phyloP scores from a whole-genome alignment of 140 eudicot genomes.

The Senecio squalidus region DNA sequence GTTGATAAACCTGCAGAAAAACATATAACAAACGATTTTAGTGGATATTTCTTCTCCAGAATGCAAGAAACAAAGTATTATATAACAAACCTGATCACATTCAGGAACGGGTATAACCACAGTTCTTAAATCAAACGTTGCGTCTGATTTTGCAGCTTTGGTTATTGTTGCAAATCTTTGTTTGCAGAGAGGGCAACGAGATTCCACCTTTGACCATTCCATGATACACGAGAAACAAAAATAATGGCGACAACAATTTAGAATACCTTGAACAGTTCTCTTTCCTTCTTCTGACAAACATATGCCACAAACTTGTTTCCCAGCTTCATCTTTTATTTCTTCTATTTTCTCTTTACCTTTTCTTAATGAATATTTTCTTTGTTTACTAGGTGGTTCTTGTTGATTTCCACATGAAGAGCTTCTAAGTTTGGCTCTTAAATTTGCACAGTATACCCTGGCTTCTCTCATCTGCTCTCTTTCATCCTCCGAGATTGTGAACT shows the following conservation, averaged over 20 bases:
- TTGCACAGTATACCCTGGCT: constrained; percentile 51
- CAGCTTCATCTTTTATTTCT: constrained; percentile 45
- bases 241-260: constrained; percentile 81
- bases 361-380: constrained; percentile 43
- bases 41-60: not conserved
- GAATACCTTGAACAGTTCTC: constrained; percentile 59
- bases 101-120: constrained; percentile 69
- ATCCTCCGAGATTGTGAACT: constrained; percentile 89
- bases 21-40: not conserved
- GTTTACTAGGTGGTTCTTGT: constrained; percentile 29
- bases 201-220: constrained; percentile 99
- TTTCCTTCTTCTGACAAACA: constrained; percentile 93
- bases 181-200: constrained; percentile 94
- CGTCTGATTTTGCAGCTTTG: constrained; percentile 52
- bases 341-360: constrained; percentile 80
- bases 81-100: constrained; percentile 77
- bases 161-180: constrained; percentile 78
- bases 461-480: constrained; percentile 89
- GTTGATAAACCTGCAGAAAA: constrained; percentile 75
- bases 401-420: constrained; percentile 39
- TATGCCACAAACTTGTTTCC: constrained; percentile 92
- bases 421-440: constrained; percentile 40
- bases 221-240: constrained; percentile 85
- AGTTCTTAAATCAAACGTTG: constrained; percentile 57
- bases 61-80: not conserved